Evolutionary conservation across 495 filamentous ascomycete genomes (phyloP), one percentile per base, ranked within the genome.

Genomic region (Podospora pseudopauciseta): DNA sequence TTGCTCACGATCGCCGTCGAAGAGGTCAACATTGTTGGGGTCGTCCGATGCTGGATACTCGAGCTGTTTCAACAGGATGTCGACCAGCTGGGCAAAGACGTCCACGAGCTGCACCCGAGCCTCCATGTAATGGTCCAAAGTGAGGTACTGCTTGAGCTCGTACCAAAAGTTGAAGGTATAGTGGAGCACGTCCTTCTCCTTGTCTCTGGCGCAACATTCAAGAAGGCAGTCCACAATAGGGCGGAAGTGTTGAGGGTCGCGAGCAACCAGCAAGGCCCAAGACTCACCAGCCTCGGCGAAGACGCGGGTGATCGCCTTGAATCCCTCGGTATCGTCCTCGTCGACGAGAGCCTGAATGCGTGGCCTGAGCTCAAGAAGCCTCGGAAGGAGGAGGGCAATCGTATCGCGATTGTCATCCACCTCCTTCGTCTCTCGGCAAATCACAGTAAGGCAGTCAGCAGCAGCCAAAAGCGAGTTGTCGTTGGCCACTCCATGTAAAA

Each of bases 131-230:
- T 88, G 89, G 6, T 97, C 94, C 44, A 98, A 79, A 6, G 92
- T 91, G 39, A 98, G 83, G 74, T 96, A 97, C 80, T 97, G 93
- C 82, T 99, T 99, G 65, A 99, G 81, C 77, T 99, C 95, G 77
- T 96, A 98, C 95, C 95, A 99, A 81, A 98, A 98, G 63, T 88
- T 87, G 78, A 98, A 98, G 0, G 95, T 99, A 67, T 94, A 86
- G 30, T 91, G 89, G 64, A 98, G 90, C 9, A 92, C 93, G 63
- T 98, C 95, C 65, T 90, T 84, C 63, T 97, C 93, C 76, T 88
- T 87, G 76, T 99, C 95, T 70, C 88, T 83, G 26, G 90, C 90
- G 68, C 90, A 92, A 76, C 93, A 97, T 79, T 99, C 94, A 30
- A 97, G 85, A 39, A 98, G 87, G 7, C 90, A 88, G 73, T 97